These are phyloP conservation scores for Dendrothele bispora DNA, from an alignment of 768 basidiomycete species.

Conservation along the genomic window DNA sequence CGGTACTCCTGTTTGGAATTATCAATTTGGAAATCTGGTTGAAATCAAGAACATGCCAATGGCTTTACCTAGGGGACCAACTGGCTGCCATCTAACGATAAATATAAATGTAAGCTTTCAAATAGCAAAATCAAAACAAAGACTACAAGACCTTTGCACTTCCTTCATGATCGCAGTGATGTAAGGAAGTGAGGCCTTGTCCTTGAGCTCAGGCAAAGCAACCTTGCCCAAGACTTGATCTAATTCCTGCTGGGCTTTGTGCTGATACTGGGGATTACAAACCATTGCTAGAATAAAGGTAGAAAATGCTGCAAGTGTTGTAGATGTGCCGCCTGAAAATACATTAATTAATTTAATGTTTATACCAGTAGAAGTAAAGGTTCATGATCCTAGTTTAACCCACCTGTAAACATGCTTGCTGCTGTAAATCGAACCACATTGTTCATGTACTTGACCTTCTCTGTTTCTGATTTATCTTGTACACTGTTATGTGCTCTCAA, in stretches of 20 bases:
- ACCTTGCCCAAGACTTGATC: conserved; percentile 30
- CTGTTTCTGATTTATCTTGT: not conserved
- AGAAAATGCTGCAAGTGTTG: conserved; percentile 25
- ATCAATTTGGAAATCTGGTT: not conserved
- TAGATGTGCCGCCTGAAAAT: conserved; percentile 18
- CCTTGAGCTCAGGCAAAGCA: conserved; percentile 31
- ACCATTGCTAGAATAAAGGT: conserved; percentile 32
- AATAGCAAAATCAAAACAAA: conserved; percentile 1
- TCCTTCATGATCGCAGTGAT: conserved; percentile 12
- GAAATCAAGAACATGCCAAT: not conserved
- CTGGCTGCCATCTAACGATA: not conserved
- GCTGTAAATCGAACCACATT: not conserved
- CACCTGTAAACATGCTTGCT: not conserved
- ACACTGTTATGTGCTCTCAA: not conserved
- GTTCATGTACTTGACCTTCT: not conserved
- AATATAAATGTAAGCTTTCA: not conserved
- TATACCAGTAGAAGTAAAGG: no score
- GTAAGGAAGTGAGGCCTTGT: conserved; percentile 13
- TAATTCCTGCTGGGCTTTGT: conserved; percentile 33
- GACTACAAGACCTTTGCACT: conserved; percentile 3
- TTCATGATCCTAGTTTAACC: no score
- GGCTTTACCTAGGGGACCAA: not conserved
- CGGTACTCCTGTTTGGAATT: conserved; percentile 2
- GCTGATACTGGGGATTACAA: conserved; percentile 27
- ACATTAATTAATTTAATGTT: no score